These are phyloP conservation scores for Pythium chondricola DNA, from an alignment of 352 stramenopile genomes.

Conservation along the genomic window DNA sequence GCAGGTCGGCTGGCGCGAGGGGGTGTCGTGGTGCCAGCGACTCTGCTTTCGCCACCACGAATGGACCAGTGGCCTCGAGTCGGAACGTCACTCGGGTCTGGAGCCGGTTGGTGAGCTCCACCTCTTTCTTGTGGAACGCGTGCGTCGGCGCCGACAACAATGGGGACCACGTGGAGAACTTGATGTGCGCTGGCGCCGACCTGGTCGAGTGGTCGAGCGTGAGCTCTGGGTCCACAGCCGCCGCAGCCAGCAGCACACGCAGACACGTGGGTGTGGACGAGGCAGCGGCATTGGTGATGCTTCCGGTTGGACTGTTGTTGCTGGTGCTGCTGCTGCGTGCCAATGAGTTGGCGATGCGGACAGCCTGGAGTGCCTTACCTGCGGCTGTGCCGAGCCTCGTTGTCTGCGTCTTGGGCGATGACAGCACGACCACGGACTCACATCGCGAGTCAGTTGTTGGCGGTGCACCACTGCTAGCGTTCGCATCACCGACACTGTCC, in stretches of 20 bases:
- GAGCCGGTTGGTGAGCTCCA: slow-evolving; percentile 57
- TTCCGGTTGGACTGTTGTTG: neutral
- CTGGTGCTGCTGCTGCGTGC: slow-evolving; percentile 11
- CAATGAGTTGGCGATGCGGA: slow-evolving; percentile 59
- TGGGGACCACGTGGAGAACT: slow-evolving; percentile 76
- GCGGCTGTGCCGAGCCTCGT: slow-evolving; percentile 20
- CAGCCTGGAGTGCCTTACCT: slow-evolving; percentile 65
- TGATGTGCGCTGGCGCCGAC: slow-evolving; percentile 25
- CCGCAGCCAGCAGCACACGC: slow-evolving; percentile 44
- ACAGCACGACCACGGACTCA: neutral
- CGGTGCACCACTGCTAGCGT: neutral
- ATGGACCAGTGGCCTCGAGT: slow-evolving; percentile 55
- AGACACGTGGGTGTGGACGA: slow-evolving; percentile 42
- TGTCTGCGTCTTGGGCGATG: neutral
- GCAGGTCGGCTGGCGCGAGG: slow-evolving; percentile 46
- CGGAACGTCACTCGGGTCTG: slow-evolving; percentile 61
- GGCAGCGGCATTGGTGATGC: slow-evolving; percentile 17
- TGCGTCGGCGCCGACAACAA: slow-evolving; percentile 29
- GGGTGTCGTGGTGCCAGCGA: slow-evolving; percentile 58
- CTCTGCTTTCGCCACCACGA: slow-evolving; percentile 49
- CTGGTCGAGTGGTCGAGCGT: slow-evolving; percentile 40
- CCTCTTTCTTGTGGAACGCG: slow-evolving; percentile 38
- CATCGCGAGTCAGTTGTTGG: neutral
- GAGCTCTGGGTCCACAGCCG: slow-evolving; percentile 61
- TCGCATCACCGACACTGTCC: neutral